These are phyloP conservation scores for Orychophragmus violaceus DNA, from an alignment of 345 rosid genomes.

Conservation along the genomic window DNA sequence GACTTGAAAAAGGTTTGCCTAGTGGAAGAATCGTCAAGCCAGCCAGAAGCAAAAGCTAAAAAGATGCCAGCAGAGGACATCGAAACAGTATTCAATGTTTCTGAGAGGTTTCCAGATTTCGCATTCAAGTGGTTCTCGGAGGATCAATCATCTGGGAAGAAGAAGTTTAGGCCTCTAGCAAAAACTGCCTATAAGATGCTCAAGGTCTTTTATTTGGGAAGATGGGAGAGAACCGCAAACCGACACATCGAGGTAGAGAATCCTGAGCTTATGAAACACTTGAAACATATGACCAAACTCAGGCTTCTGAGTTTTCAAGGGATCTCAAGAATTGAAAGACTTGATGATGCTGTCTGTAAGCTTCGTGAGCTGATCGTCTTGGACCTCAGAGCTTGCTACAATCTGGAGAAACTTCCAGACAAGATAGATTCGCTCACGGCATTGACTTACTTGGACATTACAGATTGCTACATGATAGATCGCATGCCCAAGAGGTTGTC, in stretches of 20 bases:
- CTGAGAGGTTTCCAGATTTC: conserved; percentile 40
- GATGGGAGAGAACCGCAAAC: conserved; percentile 36
- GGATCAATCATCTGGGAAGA: neutral
- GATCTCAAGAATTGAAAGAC: conserved; percentile 40
- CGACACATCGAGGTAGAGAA: conserved; percentile 42
- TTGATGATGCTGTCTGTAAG: conserved; percentile 27
- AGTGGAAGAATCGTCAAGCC: conserved; percentile 25
- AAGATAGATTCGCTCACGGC: conserved; percentile 36
- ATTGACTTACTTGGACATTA: conserved; percentile 45
- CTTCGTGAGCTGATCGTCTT: conserved; percentile 37
- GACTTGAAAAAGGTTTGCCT: conserved; percentile 35
- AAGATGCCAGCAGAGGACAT: neutral
- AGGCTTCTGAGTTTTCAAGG: conserved; percentile 51
- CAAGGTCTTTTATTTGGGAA: conserved; percentile 41
- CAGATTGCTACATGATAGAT: conserved; percentile 49
- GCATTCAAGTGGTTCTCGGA: conserved; percentile 33
- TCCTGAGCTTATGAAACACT: conserved; percentile 19
- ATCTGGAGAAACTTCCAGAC: conserved; percentile 43
- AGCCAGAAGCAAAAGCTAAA: conserved; percentile 9
- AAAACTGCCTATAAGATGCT: neutral
- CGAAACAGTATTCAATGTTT: conserved; percentile 43
- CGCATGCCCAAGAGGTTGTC: conserved; percentile 41
- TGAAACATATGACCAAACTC: conserved; percentile 31
- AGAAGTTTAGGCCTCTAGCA: neutral
- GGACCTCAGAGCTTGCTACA: conserved; percentile 55